Evolutionary conservation across 768 basidiomycete species (phyloP).

Genomic region (Termitomyces sp.): DNA sequence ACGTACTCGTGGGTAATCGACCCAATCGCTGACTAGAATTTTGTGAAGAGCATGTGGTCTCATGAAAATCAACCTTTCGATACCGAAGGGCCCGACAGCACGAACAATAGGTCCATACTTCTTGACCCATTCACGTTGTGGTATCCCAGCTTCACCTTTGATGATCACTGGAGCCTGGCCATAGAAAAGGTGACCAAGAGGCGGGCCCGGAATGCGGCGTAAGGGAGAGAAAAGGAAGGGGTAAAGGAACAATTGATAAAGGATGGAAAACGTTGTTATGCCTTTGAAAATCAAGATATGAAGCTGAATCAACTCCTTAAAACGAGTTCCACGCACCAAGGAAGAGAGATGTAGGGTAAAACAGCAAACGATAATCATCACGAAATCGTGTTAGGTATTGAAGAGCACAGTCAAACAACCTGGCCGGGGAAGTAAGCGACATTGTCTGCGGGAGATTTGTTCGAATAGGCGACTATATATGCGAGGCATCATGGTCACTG

Average conservation of each 20-base stretch:
- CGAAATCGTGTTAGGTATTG: neutral
- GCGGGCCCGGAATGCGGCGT: slow-evolving; percentile 22
- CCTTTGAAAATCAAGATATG: slow-evolving; percentile 2
- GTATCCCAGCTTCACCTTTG: slow-evolving; percentile 32
- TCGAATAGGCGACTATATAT: neutral
- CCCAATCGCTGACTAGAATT: slow-evolving; percentile 37
- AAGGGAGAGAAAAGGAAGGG: slow-evolving; percentile 25
- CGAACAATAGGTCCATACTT: slow-evolving; percentile 38
- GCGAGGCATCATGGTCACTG: neutral
- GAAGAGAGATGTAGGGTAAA: neutral
- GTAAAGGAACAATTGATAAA: slow-evolving; percentile 25
- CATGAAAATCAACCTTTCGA: slow-evolving; percentile 40
- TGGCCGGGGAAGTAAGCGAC: slow-evolving; percentile 3
- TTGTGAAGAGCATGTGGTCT: slow-evolving; percentile 38
- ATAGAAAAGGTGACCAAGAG: slow-evolving; percentile 19
- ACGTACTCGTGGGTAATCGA: slow-evolving; percentile 39
- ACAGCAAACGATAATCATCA: neutral
- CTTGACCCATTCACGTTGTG: slow-evolving; percentile 43
- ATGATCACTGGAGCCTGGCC: slow-evolving; percentile 8
- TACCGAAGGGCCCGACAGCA: slow-evolving; percentile 39
- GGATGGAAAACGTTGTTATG: slow-evolving; percentile 7
- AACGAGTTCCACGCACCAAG: neutral
- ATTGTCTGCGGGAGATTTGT: neutral
- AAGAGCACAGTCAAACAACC: neutral
- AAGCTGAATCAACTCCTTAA: neutral